These are phyloP conservation scores for Erodium maritimum DNA, from an alignment of 345 rosid genomes.

Conservation along the genomic window DNA sequence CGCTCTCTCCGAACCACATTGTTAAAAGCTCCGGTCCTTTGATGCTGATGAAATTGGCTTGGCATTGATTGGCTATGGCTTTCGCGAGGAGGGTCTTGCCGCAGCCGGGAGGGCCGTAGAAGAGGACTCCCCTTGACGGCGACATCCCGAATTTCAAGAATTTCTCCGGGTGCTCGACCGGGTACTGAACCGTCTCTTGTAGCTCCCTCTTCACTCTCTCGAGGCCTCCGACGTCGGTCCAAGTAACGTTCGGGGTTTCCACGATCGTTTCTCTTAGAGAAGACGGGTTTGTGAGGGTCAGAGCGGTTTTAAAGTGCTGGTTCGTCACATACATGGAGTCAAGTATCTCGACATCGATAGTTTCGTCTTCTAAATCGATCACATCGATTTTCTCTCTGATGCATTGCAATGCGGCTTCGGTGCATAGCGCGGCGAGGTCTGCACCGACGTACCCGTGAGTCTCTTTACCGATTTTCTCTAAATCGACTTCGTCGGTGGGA, in stretches of 20 bases:
- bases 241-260: constrained; percentile 61
- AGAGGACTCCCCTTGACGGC: constrained; percentile 65
- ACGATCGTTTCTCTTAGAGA: constrained; percentile 71
- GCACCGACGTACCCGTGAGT: constrained; percentile 39
- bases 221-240: constrained; percentile 68
- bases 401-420: constrained; percentile 66
- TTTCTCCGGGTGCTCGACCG: constrained; percentile 78
- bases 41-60: constrained; percentile 61
- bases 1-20: constrained; percentile 82
- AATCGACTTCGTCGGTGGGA: constrained; percentile 46
- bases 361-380: constrained; percentile 54
- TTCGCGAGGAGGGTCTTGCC: constrained; percentile 60
- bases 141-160: constrained; percentile 74
- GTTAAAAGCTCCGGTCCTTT: constrained; percentile 69
- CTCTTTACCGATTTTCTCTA: constrained; percentile 48
- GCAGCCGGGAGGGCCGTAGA: constrained; percentile 69
- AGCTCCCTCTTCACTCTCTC: constrained; percentile 66
- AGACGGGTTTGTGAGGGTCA: constrained; percentile 59
- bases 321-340: constrained; percentile 61
- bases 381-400: constrained; percentile 73
- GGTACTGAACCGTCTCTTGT: constrained; percentile 73
- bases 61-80: constrained; percentile 63
- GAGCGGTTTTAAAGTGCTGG: constrained; percentile 65
- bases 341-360: constrained; percentile 58
- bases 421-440: constrained; percentile 61